phyloP scores from a whole-genome alignment of 208 protist species.

The Acanthamoeba royreba region DNA sequence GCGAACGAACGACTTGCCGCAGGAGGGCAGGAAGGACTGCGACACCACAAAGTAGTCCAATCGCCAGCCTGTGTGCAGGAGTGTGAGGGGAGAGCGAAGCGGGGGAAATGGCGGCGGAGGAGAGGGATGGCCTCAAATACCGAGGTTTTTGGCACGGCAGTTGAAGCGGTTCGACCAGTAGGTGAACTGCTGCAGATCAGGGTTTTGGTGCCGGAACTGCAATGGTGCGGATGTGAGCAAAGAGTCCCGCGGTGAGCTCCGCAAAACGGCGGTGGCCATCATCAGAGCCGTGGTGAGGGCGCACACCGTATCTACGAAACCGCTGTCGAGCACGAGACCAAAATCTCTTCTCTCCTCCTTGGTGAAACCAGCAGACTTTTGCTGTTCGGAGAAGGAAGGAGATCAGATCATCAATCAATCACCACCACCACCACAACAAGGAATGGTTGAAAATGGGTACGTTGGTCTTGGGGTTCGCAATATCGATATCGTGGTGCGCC shows the following conservation, averaged over 20 bases:
- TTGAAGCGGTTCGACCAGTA: conserved; percentile 1
- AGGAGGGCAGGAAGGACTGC: background rate
- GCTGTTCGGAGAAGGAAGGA: background rate
- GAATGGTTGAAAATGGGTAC: background rate
- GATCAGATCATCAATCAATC: background rate
- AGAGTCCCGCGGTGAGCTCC: background rate
- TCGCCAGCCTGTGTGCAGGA: background rate
- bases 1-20: background rate
- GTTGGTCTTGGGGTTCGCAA: conserved; percentile 10
- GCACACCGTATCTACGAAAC: background rate
- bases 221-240: background rate
- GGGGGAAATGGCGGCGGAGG: background rate
- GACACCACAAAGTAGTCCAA: conserved; percentile 6
- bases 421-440: background rate
- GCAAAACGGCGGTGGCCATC: background rate
- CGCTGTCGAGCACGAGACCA: background rate
- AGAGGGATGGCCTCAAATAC: background rate
- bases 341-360: conserved; percentile 16
- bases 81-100: too few species aligned
- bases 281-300: background rate
- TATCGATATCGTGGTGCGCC: background rate
- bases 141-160: conserved; percentile 23
- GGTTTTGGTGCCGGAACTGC: background rate
- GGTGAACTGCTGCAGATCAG: background rate
- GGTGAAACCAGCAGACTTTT: background rate